Percentiles rank a stretch among this genome's conserved stretches.
These are phyloP conservation scores for Nigrograna mackinnonii DNA, from an alignment of 2,329 filamentous ascomycete species.

Conservation along the genomic window DNA sequence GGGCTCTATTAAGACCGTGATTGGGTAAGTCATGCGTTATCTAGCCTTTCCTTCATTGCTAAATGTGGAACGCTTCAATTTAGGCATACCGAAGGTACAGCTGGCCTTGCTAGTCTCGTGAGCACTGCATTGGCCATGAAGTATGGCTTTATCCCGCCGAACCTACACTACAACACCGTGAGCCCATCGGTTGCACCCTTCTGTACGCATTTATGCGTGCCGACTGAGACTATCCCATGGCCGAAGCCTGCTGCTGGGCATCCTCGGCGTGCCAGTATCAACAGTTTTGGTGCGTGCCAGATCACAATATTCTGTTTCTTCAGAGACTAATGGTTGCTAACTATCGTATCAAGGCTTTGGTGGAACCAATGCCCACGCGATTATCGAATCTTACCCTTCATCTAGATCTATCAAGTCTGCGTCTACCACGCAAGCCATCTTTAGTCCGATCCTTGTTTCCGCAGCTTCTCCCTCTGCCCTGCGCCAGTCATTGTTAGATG, in stretches of 20 bases:
- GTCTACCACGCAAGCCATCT: neutral
- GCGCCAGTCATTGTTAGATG: neutral
- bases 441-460: conserved; percentile 14
- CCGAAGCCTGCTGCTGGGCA: conserved; percentile 2
- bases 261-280: conserved; percentile 13
- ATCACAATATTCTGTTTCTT: no score
- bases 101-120: conserved; percentile 39
- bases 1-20: conserved; percentile 36
- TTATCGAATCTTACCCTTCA: conserved; percentile 16
- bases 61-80: no score
- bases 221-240: conserved; percentile 8
- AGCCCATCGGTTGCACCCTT: conserved; percentile 10
- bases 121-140: conserved; percentile 41
- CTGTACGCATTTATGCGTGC: conserved; percentile 9
- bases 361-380: conserved; percentile 25
- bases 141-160: conserved; percentile 30
- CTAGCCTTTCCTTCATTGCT: no score
- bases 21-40: no score
- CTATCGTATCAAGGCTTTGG: no score
- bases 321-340: no score
- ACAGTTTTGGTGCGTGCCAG: conserved; percentile 20
- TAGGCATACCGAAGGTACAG: conserved; percentile 43
- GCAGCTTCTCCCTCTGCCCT: conserved; percentile 7
- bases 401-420: neutral
- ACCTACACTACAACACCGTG: conserved; percentile 15